Base-by-base conservation (phyloP, 1,284 basidiomycete genomes). In the Papiliotrema laurentii region DNA sequence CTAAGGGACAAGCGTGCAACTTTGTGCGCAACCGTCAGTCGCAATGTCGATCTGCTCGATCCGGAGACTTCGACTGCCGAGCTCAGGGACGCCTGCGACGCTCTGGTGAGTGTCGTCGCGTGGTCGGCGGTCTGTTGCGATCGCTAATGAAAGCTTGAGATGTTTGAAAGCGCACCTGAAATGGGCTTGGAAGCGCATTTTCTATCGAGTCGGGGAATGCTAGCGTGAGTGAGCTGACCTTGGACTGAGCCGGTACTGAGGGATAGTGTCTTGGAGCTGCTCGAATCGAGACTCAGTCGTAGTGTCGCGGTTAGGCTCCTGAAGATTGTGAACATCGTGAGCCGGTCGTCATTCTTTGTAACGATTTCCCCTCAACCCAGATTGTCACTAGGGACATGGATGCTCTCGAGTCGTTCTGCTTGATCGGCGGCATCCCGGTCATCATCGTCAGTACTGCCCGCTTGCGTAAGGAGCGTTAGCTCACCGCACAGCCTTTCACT, bases 371-470 rank as follows among this genome's bases (percentile, higher is more conserved):
- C 19, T 35, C 31, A 33, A 4, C 41, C 25, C 59, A 94, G 91
- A 83, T 97, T 55, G 90, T 97, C 36, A 87, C 82, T 0, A 79
- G 81, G 5, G 90, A 97, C 62, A 78, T 89, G 39, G 87, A 85
- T 11, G 85, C 90, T 60, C 77, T 97, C 58, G 94, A 98, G 72
- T 92, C 90, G 55, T 90, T 97, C 72, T 97, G 94, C 71, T 76
- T 96, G 41, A 89, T 94, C 59, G 92, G 87, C 37, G 89, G 89
- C 22, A 93, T 93, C 55, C 90, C 90, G 19, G 86, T 93, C 26
- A 85, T 93, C 76, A 91, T 93, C 83, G 88, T 88, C 60, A 53
- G 80, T 74, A 1, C 11, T n/a, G 1, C 16, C 16, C 14, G 6
- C 10, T 7, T 13, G 13, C 4, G 9, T 9, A n/a, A 21, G 21